Evolutionary conservation across 2,329 filamentous ascomycete species (phyloP), one percentile per base, ranked within the genome.

Genomic region (Mollisiaceae sp.): DNA sequence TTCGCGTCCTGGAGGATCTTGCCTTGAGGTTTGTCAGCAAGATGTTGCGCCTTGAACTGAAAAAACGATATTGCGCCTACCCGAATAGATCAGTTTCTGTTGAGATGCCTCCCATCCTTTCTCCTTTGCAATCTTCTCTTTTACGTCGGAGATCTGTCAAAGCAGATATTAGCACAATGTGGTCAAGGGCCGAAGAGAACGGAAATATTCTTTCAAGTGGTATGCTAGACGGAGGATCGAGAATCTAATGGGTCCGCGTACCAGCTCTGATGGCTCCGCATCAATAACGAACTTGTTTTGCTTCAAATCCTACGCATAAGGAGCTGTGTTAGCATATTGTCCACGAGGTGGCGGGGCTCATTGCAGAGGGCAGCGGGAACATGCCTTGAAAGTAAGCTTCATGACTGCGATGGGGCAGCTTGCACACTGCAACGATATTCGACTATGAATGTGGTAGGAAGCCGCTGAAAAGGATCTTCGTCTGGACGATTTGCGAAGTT

Each of bases 1-100:
- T 97, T 95, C 68, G 93, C 93, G 90, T 99, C 94, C 81, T 97
- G 94, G 71, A 99, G 84, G 74, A 99, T 98, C 84, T 99, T 99
- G 82, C 95, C 94, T 97, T 74, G 64, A 58, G 43, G 12, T 66
- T 61, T 65, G 68, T 79, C 65, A 80, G 73, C 67, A 67, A 59
- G 27, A 38, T 62, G 59, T 63, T 65, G 32, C 24, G 50, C 60
- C 36, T 50, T 14, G 11, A 55, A n/a, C 59, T 24, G 11, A 11
- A n/a, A 2, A 52, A 18, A n/a, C 45, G 27, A 38, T 27, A 35
- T 41, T 35, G 58, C 69, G 74, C 87, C 73, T 85, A 97, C 94
- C 95, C 65, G 95, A 97, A 81, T 98, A 98, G 81, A 99, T 99
- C 76, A 99, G 89, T 85, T 98, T 98, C 82, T 97, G 92, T 70